Base-by-base conservation (phyloP, 352 stramenopile genomes). In the Saprolegnia parasitica region DNA sequence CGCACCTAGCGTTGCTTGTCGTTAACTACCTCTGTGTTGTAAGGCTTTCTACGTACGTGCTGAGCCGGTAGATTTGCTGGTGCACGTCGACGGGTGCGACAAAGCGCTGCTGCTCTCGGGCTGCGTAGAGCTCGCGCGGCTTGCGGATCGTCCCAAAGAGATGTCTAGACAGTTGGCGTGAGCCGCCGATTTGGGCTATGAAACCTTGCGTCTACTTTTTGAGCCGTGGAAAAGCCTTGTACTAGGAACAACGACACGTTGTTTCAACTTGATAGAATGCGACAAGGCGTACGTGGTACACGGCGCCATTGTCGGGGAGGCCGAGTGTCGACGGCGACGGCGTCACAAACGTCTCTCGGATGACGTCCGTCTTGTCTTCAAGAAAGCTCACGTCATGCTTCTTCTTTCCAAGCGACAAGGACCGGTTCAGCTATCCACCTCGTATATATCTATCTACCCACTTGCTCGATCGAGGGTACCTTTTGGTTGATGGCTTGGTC, bases 401-500 rank as follows among this genome's bases (percentile, higher is more conserved):
- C 74, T 90, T 91, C 67, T 91, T 93, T 4, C 82, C 81, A 39
- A 91, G 81, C 10, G 75, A 80, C 40, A 88, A 70, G 13, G 81
- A 90, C 5, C 85, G 83, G 61, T 93, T 93, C 52, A 91, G 81
- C 70, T 29, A 49, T n/a, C 42, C 13, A 15, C 1, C 3, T 4
- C 3, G 26, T 40, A 1, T 35, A 1, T 55, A 26, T 55, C 47
- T 55, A 26, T 23, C 23, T 55, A 26, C 5, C n/a, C 42, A 15
- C 42, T 49, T 4, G 42, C 4, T 49, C 3, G 11, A n/a, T 2
- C 3, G 3, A 49, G 3, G 42, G 13, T 11, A 26, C 24, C 24
- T 94, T 94, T 65, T 91, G 83, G 61, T 88, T 90, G 67, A 94
- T 94, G 10, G 86, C 91, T 68, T 91, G 83, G 52, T 94, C 86